A percentile compares a stretch with the other conserved stretches of the same genome.
phyloP scores from a whole-genome alignment of 2,329 filamentous ascomycete genomes.

The Bipolaris gigantea region DNA sequence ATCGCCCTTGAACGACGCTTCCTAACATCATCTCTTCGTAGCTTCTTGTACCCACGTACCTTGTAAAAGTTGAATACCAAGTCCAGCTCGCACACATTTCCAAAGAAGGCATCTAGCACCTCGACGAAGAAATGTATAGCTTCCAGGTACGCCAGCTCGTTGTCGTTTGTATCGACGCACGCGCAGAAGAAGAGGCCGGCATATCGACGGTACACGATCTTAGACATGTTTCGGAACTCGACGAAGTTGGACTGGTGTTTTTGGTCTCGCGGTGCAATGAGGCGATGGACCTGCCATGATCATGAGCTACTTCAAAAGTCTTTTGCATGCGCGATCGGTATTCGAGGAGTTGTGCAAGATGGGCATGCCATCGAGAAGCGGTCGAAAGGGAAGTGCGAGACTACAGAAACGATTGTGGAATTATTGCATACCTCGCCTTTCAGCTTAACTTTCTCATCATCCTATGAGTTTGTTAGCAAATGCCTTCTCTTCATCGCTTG shows the following conservation, averaged over 20 bases:
- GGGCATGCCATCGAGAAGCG: not conserved
- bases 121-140: conserved; percentile 99
- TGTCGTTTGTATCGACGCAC: conserved; percentile 98
- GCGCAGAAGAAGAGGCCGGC: conserved; percentile 99
- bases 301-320: not conserved
- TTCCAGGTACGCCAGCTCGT: conserved; percentile 94
- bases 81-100: conserved; percentile 98
- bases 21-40: not conserved
- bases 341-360: not conserved
- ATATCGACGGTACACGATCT: conserved; percentile 96
- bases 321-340: not conserved
- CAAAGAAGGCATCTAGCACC: conserved; percentile 97
- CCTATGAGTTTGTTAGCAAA: conserved; percentile 50
- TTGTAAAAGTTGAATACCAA: conserved; percentile 76
- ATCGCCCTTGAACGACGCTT: not conserved
- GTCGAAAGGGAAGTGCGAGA: not conserved
- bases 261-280: conserved; percentile 95
- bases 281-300: conserved; percentile 77
- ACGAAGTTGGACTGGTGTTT: conserved; percentile 99
- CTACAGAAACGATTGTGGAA: not conserved
- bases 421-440: conserved; percentile 79
- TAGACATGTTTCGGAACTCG: conserved; percentile 83
- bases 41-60: conserved; percentile 45
- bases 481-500: not conserved
- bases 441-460: conserved; percentile 98